Base-by-base conservation (phyloP, 2,329 filamentous ascomycete species). In the Chaetomium sp. region DNA sequence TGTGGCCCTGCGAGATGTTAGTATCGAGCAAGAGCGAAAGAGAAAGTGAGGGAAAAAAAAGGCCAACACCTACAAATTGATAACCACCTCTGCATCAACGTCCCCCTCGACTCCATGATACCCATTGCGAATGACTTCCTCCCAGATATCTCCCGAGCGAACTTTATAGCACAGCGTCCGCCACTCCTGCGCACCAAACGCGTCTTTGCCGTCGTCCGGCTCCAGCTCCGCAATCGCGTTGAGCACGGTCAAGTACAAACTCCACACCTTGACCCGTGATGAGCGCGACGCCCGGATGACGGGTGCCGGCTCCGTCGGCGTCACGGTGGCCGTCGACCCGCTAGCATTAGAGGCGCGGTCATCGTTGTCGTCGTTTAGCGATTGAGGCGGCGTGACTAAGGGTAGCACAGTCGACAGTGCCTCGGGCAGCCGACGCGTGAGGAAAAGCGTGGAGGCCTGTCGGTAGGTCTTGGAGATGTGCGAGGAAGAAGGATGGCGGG, bases 241-340 rank as follows among this genome's bases (percentile, higher is more conserved):
- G 60, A 97, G 78, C 50, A 96, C 87, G 14, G 91, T 96, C 62
- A 97, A 80, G 70, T 97, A 99, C 66, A 99, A 79, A 71, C 91
- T 96, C 94, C 94, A 99, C 61, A 97, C 87, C 72, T 97, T 99
- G 70, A 96, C 87, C 62, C 91, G 80, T 55, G 89, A 94, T 36
- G 86, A 88, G 62, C 87, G 84, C 43, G 88, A 91, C 52, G 90
- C 90, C 60, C 80, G 82, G 53, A 89, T 86, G 52, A 96, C 84
- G 4, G 91, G 89, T 34, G 90, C 87, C 34, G 81, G 76, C 55
- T 84, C 79, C 38, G 65, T 68, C 19, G 71, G 61, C 50, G 19
- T 27, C 19, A 27, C 19, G 19, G 19, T 27, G 3, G 19, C 19
- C 19, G 19, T 27, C 19, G 19, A 27, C 19, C 19, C 19, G 19